These are phyloP conservation scores for Flaveria brownii DNA, from an alignment of 129 eudicot species.

Conservation along the genomic window DNA sequence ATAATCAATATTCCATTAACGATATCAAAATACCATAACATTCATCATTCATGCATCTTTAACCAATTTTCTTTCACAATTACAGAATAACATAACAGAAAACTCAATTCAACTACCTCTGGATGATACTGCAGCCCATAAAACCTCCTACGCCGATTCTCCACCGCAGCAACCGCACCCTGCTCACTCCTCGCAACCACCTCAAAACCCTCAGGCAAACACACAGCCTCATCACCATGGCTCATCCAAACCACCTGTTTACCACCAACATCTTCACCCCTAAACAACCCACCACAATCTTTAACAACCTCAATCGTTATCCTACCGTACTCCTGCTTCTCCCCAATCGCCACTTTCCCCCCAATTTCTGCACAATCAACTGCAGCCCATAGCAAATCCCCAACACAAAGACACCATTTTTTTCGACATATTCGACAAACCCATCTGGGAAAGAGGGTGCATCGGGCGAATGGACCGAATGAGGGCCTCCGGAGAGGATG, in stretches of 20 bases:
- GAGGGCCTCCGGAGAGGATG: slow-evolving; percentile 94
- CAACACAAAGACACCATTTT: slow-evolving; percentile 55
- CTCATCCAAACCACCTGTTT: slow-evolving; percentile 97
- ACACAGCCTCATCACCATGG: slow-evolving; percentile 86
- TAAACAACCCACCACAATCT: slow-evolving; percentile 52
- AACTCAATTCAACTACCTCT: slow-evolving; percentile 51
- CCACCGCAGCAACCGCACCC: slow-evolving; percentile 81
- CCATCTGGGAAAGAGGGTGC: slow-evolving; percentile 83
- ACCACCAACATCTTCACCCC: slow-evolving; percentile 46
- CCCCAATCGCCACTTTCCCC: slow-evolving; percentile 82
- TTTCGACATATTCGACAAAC: slow-evolving; percentile 68
- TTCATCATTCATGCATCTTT: background rate
- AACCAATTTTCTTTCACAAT: background rate
- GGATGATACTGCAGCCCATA: slow-evolving; percentile 96
- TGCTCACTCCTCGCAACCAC: slow-evolving; percentile 87
- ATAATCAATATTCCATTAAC: background rate
- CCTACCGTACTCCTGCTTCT: slow-evolving; percentile 90
- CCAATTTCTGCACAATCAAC: slow-evolving; percentile 75
- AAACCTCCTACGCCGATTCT: slow-evolving; percentile 54
- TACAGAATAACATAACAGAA: background rate
- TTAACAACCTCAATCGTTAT: slow-evolving; percentile 75
- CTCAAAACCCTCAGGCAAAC: slow-evolving; percentile 73
- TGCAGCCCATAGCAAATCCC: slow-evolving; percentile 94
- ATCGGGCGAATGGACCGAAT: slow-evolving; percentile 63
- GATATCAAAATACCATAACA: background rate